Evolutionary conservation across 306 rosid genomes (phyloP), one percentile per base, ranked within the genome.

Genomic region (Nissolia schottii): DNA sequence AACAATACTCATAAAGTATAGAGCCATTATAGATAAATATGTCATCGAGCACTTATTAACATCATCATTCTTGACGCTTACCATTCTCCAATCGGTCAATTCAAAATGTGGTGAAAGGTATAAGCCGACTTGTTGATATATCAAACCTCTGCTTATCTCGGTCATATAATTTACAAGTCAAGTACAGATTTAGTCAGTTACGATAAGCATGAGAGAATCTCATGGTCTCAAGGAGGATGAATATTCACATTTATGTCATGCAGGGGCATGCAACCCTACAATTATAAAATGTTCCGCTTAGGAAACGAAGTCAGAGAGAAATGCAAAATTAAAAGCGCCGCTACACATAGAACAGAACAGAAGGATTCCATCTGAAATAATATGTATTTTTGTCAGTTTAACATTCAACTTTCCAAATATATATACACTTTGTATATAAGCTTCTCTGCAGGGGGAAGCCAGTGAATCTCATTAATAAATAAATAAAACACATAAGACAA

Each of bases 381-480:
- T 45, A 14, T 43, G 18, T 14, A 45, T 45, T 3, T 9, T 65
- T 45, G 71, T 65, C 71, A 51, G 63, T 15, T 13, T 69, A 35
- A 53, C 51, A 51, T 69, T 20, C 64, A 69, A 62, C 19, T 41
- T 77, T 60, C 48, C 15, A 73, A 54, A 55, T 6, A 58, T 48
- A 38, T 5, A 50, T 22, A 37, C 43, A 7, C 0, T 7, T 34
- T 0, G 28, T 40, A 60, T 27, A 37, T 25, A 19, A 6, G 11
- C 18, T 19, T 34, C 15, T 46, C 37, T 16, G 65, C 8, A 61
- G 57, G 38, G 57, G 38, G 29, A 40, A 13, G 78, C 11, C 57
- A 50, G 37, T 65, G 79, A 64, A 59, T 76, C 75, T n/a, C n/a
- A n/a, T n/a, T n/a, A n/a, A n/a, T n/a, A n/a, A n/a, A 37, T 37